Base-by-base conservation (phyloP, 192 early-diverging fungal species). In the Coemansia sp. region DNA sequence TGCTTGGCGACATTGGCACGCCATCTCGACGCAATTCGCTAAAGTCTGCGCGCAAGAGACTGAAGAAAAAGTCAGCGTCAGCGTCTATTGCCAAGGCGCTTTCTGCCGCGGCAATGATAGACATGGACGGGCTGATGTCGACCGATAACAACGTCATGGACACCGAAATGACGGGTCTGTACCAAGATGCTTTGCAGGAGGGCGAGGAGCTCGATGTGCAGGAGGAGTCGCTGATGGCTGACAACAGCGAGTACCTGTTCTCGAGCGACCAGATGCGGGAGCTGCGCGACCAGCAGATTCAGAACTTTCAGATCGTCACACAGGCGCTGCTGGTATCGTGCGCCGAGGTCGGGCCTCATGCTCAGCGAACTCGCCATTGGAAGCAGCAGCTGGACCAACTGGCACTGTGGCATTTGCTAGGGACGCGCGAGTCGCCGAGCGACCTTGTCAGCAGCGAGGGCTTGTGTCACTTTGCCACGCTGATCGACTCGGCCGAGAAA, bases 261-360 rank as follows among this genome's bases (percentile, higher is more conserved):
- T 70, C 64, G 9, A 42, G 49, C 9, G 79, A 78, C 24, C 83
- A 84, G 58, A 71, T 84, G 68, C 57, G 50, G 23, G 68, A 72
- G 64, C 67, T 84, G 45, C 76, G 78, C 57, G 64, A 68, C 19
- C 83, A 84, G 73, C 72, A 75, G 62, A 13, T 68, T 49, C 65
- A 70, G 48, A 84, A 84, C 55, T 84, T 84, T 42, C 83, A 84
- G 63, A 52, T 84, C 22, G 80, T 75, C 29, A 70, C 67, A n/a
- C 83, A 84, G 48, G 68, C 83, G 22, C 72, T 76, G 50, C 56
- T 80, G 16, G 60, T 84, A 8, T 49, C 82, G 18, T 72, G 65
- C 18, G 69, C 70, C 4, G 68, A 75, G 39, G 45, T 54, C 1
- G 80, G 80, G 4, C 75, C 71, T 1, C 66, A 75, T 42, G 56